Conservation (phyloP, 768 basidiomycete species). For the Boletus barrowsii region DNA sequence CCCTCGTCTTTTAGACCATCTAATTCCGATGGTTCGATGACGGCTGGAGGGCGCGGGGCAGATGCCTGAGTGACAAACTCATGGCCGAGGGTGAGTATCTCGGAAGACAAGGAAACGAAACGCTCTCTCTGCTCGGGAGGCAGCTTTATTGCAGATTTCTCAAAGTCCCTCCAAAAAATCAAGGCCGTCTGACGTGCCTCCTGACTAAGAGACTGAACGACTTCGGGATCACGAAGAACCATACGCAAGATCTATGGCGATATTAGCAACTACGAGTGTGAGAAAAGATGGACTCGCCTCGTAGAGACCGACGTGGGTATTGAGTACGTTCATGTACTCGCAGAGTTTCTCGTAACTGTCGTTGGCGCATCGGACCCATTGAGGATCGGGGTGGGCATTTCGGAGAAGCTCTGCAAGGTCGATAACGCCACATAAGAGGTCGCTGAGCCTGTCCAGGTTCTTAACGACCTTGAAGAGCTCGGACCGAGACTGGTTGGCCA, state of each 20-base stretch:
- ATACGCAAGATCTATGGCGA: conserved; percentile 59
- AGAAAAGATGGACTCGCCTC: conserved; percentile 53
- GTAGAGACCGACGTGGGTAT: conserved; percentile 89
- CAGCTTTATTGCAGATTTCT: conserved; percentile 93
- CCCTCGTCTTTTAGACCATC: conserved; percentile 72
- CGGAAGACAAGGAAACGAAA: conserved; percentile 88
- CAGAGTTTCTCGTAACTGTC: conserved; percentile 87
- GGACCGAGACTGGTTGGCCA: conserved; percentile 63
- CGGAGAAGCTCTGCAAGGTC: conserved; percentile 93
- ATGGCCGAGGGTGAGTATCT: conserved; percentile 84
- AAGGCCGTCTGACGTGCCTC: conserved; percentile 86
- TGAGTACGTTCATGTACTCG: conserved; percentile 96
- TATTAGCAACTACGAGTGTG: conserved; percentile 16
- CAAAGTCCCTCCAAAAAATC: conserved; percentile 96
- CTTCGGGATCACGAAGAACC: conserved; percentile 64
- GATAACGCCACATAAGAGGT: conserved; percentile 93
- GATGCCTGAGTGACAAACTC: conserved; percentile 73
- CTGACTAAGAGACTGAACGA: conserved; percentile 61
- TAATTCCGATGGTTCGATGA: conserved; percentile 67
- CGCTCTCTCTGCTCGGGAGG: conserved; percentile 70
- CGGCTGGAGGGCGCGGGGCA: conserved; percentile 59
- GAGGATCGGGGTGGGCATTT: conserved; percentile 85
- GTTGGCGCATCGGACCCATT: conserved; percentile 84
- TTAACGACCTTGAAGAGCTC: conserved; percentile 89
- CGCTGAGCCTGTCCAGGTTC: conserved; percentile 94